phyloP scores from a whole-genome alignment of 768 basidiomycete genomes.

The Termitomyces sp. region DNA sequence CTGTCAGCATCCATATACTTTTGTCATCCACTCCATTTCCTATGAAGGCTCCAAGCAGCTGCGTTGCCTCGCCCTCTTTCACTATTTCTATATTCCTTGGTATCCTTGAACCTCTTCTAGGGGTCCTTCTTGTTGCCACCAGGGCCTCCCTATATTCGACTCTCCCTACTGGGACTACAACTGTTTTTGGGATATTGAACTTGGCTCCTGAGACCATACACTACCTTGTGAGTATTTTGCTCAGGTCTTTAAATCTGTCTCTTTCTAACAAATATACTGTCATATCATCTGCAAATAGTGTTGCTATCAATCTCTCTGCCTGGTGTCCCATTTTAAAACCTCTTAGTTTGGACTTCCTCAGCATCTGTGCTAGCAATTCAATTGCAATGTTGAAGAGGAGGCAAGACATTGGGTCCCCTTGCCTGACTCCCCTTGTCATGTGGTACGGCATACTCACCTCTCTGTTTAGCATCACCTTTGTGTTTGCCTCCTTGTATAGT shows the following conservation, averaged over 20 bases:
- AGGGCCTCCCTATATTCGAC: background rate
- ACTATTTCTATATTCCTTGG: background rate
- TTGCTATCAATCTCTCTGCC: too few relatives aligned
- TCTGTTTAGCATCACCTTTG: too few relatives aligned
- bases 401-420: too few relatives aligned
- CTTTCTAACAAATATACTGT: background rate
- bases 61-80: background rate
- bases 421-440: too few relatives aligned
- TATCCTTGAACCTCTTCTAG: background rate
- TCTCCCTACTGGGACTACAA: background rate
- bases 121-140: background rate
- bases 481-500: too few relatives aligned
- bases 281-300: background rate
- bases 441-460: too few relatives aligned
- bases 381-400: too few relatives aligned
- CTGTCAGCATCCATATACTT: background rate
- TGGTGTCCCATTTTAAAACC: too few relatives aligned
- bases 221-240: background rate
- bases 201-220: background rate
- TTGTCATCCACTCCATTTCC: background rate
- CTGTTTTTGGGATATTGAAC: background rate
- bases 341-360: too few relatives aligned
- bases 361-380: too few relatives aligned
- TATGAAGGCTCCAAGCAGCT: background rate
- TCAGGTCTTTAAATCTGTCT: background rate